Conservation (phyloP, 768 basidiomycete genomes). For the Termitomyces sp. region DNA sequence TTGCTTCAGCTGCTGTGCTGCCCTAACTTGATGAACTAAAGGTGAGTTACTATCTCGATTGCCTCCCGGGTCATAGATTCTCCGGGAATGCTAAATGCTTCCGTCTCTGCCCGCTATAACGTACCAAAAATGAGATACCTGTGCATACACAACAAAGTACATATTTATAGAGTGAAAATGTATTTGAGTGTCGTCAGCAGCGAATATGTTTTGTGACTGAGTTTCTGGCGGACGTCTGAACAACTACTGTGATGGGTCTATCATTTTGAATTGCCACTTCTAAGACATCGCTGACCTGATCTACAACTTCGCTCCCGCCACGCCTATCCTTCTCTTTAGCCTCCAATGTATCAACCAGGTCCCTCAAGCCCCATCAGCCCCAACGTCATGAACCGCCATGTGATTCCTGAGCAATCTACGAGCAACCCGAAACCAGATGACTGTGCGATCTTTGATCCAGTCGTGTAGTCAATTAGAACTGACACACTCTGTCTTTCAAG, state of each 20-base stretch:
- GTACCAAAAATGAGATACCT: background rate
- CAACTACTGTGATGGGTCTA: slow-evolving; percentile 23
- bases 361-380: slow-evolving; percentile 28
- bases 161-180: background rate
- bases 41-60: background rate
- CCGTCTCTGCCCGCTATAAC: background rate
- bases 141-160: background rate
- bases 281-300: slow-evolving; percentile 11
- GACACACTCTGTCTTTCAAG: slow-evolving; percentile 37
- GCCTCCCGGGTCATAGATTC: background rate
- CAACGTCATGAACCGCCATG: slow-evolving; percentile 23
- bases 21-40: background rate
- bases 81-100: background rate
- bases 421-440: slow-evolving; percentile 39
- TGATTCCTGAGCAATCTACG: slow-evolving; percentile 29
- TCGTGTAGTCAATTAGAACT: slow-evolving; percentile 3
- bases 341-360: slow-evolving; percentile 33
- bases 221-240: slow-evolving; percentile 15
- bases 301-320: slow-evolving; percentile 5
- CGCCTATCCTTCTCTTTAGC: slow-evolving; percentile 2
- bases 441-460: slow-evolving; percentile 25
- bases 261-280: too few relatives aligned
- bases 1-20: background rate
- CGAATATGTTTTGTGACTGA: background rate
- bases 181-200: background rate